These are phyloP conservation scores for Pichia membranifaciens DNA, from an alignment of 805 yeast species.

Conservation along the genomic window DNA sequence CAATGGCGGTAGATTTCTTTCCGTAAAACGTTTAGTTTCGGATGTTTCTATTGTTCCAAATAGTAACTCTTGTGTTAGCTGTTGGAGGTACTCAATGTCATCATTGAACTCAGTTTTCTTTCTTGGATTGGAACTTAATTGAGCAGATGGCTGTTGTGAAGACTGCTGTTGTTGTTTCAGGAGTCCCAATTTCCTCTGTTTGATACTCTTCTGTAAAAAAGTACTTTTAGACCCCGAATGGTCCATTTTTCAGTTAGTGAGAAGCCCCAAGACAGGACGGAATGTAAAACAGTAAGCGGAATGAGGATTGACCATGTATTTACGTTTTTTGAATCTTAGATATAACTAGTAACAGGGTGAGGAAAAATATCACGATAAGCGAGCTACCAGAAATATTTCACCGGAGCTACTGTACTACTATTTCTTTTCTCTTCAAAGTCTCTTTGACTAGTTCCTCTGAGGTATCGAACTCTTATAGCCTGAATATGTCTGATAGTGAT, in stretches of 20 bases:
- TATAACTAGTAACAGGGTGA: too few relatives aligned
- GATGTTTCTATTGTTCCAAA: neutral
- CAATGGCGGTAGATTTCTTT: conserved; percentile 2
- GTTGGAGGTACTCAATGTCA: neutral
- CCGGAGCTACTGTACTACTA: neutral
- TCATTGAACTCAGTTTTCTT: neutral
- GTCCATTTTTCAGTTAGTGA: neutral
- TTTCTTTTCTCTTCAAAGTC: too few relatives aligned
- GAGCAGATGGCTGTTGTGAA: neutral
- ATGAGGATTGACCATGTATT: too few relatives aligned
- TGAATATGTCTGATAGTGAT: conserved; percentile 19
- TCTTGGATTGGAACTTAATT: too few relatives aligned
- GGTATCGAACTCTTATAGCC: too few relatives aligned
- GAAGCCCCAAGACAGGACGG: too few relatives aligned
- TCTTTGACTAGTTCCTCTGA: too few relatives aligned
- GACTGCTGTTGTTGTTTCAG: neutral
- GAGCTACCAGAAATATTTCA: too few relatives aligned
- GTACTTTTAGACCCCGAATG: neutral
- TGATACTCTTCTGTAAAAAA: neutral
- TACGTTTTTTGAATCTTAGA: neutral
- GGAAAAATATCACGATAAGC: too few relatives aligned
- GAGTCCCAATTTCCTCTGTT: neutral
- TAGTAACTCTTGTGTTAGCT: neutral
- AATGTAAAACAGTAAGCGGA: too few relatives aligned
- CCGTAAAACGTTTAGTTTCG: neutral